Conservation (phyloP, 805 yeast species). For the Cyberlindnera japonica region DNA sequence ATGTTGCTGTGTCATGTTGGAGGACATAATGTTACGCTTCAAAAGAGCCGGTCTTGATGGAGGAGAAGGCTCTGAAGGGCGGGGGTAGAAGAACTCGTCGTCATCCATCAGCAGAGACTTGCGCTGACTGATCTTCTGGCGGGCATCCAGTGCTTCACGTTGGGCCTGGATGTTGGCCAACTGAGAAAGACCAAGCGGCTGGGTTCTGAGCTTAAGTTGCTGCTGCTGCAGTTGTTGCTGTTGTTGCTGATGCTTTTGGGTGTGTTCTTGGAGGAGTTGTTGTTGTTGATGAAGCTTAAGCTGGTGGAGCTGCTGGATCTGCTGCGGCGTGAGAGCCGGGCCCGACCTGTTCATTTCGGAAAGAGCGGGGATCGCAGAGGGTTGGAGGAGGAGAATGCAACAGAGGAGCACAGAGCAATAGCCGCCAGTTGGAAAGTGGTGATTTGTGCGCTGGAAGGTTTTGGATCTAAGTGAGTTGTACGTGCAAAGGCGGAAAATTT, state of each 20-base stretch:
- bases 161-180: conserved; percentile 19
- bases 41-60: conserved; percentile 5
- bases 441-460: too few species aligned
- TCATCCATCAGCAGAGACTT: conserved; percentile 70
- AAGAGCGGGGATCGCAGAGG: neutral
- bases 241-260: too few species aligned
- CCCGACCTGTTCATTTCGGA: conserved; percentile 11
- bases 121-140: conserved; percentile 54
- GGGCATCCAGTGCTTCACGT: conserved; percentile 32
- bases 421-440: conserved; percentile 1
- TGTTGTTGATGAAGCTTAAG: conserved; percentile 12
- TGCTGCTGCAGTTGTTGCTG: conserved; percentile 11
- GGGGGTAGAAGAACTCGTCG: conserved; percentile 68
- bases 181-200: conserved; percentile 15
- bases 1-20: too few species aligned
- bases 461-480: neutral
- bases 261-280: too few species aligned
- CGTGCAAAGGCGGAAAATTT: conserved; percentile 1
- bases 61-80: conserved; percentile 15
- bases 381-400: neutral
- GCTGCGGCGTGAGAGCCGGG: conserved; percentile 8
- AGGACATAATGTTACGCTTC: conserved; percentile 3
- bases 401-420: neutral
- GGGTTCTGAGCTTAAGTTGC: conserved; percentile 9
- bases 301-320: conserved; percentile 14